Evolutionary conservation across 176 grass and related monocot species (phyloP).

Genomic region (Cenchrus americanus): DNA sequence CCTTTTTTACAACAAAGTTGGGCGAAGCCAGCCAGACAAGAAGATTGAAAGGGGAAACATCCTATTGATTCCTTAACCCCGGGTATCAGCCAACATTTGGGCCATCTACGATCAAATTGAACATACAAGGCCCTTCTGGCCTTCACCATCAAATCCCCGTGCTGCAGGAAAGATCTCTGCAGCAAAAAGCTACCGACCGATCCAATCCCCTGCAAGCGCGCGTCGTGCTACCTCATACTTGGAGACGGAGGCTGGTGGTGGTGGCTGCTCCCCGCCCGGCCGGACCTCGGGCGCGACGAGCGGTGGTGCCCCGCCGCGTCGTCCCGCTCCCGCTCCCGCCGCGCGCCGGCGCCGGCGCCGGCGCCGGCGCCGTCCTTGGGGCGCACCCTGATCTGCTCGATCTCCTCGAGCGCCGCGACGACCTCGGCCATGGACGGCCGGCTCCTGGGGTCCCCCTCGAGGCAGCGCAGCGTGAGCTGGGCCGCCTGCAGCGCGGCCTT

Average conservation of each 20-base stretch:
- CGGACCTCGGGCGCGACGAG: slow-evolving; percentile 3
- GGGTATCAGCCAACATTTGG: background rate
- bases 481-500: slow-evolving; percentile 48
- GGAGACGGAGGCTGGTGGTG: background rate
- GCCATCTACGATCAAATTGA: background rate
- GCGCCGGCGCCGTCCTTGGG: slow-evolving; percentile 23
- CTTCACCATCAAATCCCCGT: background rate
- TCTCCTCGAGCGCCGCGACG: slow-evolving; percentile 42
- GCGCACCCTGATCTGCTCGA: slow-evolving; percentile 40
- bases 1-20: background rate
- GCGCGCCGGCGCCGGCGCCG: background rate
- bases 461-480: slow-evolving; percentile 61
- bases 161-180: background rate
- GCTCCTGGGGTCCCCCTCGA: slow-evolving; percentile 50
- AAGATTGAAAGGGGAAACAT: background rate
- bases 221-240: background rate
- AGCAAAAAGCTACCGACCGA: background rate
- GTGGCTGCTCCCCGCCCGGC: background rate
- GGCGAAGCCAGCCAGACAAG: too few relatives aligned
- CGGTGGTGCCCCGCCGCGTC: background rate
- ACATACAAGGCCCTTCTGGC: background rate
- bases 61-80: background rate
- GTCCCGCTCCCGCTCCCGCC: background rate
- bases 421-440: slow-evolving; percentile 52
- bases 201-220: background rate